Percentiles rank a stretch among this genome's conserved stretches.
Evolutionary conservation across 352 stramenopile species (phyloP).

Genomic region (Peronospora tabacina): DNA sequence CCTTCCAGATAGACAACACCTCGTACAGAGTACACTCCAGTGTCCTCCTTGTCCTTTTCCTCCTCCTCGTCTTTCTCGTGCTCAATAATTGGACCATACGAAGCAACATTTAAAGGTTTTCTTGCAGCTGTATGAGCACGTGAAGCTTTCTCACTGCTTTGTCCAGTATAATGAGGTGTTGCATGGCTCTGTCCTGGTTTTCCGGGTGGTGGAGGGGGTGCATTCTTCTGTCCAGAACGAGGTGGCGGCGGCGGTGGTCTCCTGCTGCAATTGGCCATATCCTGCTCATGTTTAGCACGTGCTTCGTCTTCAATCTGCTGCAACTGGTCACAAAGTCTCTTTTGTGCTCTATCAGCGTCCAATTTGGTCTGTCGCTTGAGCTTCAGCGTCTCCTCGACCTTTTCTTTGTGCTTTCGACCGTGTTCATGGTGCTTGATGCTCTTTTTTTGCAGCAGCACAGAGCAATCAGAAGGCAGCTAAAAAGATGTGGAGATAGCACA

Average conservation of each 20-base stretch:
- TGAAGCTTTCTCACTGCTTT: neutral
- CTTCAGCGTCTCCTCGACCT: slow-evolving; percentile 62
- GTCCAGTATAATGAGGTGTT: slow-evolving; percentile 1
- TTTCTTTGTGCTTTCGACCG: slow-evolving; percentile 64
- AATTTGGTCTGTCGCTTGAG: slow-evolving; percentile 64
- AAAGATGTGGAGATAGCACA: neutral
- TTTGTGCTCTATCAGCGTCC: slow-evolving; percentile 44
- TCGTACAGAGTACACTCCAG: slow-evolving; percentile 60
- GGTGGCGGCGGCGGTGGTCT: slow-evolving; percentile 28
- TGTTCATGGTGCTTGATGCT: slow-evolving; percentile 82
- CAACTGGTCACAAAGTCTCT: slow-evolving; percentile 58
- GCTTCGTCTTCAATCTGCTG: slow-evolving; percentile 63
- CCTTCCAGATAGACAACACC: slow-evolving; percentile 75
- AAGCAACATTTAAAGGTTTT: neutral
- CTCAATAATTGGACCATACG: neutral
- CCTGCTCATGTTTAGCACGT: slow-evolving; percentile 47
- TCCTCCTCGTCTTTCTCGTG: slow-evolving; percentile 14
- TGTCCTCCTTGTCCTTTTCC: slow-evolving; percentile 49
- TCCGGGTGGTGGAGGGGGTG: slow-evolving; percentile 8
- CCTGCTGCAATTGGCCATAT: slow-evolving; percentile 29
- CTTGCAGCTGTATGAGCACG: neutral
- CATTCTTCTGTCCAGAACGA: slow-evolving; percentile 14
- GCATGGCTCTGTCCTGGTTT: slow-evolving; percentile 6
- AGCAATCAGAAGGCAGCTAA: neutral
- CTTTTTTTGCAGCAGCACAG: slow-evolving; percentile 29